Base-by-base conservation (phyloP, 2,329 filamentous ascomycete genomes). In the Aspergillus proliferans region DNA sequence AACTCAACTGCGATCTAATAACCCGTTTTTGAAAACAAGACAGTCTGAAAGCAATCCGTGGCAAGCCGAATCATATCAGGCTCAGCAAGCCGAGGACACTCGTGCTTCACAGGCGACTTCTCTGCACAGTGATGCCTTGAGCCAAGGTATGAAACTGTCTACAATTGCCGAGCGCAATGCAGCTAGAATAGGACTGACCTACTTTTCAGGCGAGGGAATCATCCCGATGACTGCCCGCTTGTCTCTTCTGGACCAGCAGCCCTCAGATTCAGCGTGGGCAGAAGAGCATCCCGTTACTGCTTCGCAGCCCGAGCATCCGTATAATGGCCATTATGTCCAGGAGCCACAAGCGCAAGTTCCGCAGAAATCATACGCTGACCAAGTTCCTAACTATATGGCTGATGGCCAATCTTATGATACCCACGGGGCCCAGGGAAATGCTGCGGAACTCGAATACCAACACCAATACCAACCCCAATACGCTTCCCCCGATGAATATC, bases 191-290 rank as follows among this genome's bases (percentile, higher is more conserved):
- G 2, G 10, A 46, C 57, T 63, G 30, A 62, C 50, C 15, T 24
- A 10, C 33, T 38, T 38, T 14, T 3, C 19, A 68, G 65, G 59
- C 15, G 65, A 66, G 33, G 67, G 67, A n/a, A 67, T 66, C 46
- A 70, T 70, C 39, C 66, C 67, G 1, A 70, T 70, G 67, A 68
- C 67, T 34, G 67, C 67, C 4, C 63, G 66, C 3, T 49, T 70
- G 45, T 70, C 67, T 18, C 56, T 70, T 26, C 52, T 69, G n/a
- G 67, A 70, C 30, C 49, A 58, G 19, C 50, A 57, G 3, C 58
- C 54, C 9, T 43, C 58, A 10, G 57, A 63, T 36, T 58, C 59
- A 6, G 59, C 63, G 3, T 68, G 65, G 66, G 50, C 53, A 14
- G 57, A 56, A 39, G 53, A 62, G 19, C 47, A 50, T 10, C 48